Conservation (phyloP, 1,284 basidiomycete species). For the Sporisorium exsertum region DNA sequence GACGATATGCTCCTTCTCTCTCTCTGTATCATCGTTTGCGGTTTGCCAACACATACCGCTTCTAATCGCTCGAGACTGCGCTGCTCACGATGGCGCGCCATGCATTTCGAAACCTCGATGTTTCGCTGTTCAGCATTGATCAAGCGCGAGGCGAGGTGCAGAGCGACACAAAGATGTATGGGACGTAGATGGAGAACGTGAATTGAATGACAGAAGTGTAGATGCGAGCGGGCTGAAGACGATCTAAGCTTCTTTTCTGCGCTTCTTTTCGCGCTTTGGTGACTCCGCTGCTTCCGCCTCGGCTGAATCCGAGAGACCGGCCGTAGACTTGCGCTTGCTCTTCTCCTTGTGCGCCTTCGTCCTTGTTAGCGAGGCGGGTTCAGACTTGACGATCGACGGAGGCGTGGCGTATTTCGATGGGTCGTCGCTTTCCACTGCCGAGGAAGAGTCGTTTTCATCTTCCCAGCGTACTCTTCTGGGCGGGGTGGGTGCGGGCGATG, state of each 20-base stretch:
- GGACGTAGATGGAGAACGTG: neutral
- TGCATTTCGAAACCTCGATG: too few species aligned
- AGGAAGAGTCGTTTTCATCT: slow-evolving; percentile 28
- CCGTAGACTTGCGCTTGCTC: slow-evolving; percentile 27
- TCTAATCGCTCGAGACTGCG: too few species aligned
- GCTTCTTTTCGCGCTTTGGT: slow-evolving; percentile 39
- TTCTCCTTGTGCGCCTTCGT: neutral
- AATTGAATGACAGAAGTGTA: neutral
- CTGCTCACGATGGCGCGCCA: too few species aligned
- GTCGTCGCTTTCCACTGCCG: slow-evolving; percentile 18
- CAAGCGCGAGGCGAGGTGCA: neutral
- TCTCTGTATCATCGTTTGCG: neutral
- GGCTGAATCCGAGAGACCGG: neutral
- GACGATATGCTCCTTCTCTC: neutral
- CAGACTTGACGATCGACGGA: slow-evolving; percentile 9
- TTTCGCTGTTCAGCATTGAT: too few species aligned
- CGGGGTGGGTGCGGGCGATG: slow-evolving; percentile 3
- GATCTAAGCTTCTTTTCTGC: slow-evolving; percentile 29
- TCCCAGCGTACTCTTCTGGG: slow-evolving; percentile 43
- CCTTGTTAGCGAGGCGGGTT: neutral
- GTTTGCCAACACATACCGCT: too few species aligned
- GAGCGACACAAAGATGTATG: neutral
- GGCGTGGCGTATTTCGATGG: slow-evolving; percentile 12
- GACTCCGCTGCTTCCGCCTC: neutral
- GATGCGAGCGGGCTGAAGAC: neutral